Evolutionary conservation across 2,329 filamentous ascomycete genomes (phyloP), one percentile per base, ranked within the genome.

Genomic region (Fusarium oligoseptatum): DNA sequence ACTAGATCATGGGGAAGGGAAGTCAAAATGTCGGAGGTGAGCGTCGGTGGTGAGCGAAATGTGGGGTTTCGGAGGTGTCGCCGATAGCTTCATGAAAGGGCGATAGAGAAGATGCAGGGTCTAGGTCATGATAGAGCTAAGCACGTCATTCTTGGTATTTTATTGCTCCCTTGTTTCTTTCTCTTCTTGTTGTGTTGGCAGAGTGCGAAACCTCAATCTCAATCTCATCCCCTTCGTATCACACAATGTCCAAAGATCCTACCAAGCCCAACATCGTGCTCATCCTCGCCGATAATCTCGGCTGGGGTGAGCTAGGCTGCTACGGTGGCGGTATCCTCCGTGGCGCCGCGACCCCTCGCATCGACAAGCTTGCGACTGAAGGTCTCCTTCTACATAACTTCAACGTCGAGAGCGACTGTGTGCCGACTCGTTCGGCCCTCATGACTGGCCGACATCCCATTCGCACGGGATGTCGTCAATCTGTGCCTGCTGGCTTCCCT

Each of bases 381-480:
- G 81, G 81, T 6, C 73, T 83, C 0, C 68, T 82, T 1, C 52
- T 82, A 14, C 81, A 83, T 63, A 83, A 83, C 67, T 83, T 82
- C 76, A 83, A 83, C n/a, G 80, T 83, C 5, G 81, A 83, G 64
- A 82, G 81, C 61, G 81, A 83, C 37, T 83, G 81, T 15, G 81
- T 83, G 0, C 79, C 81, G 4, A 83, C 81, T 0, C 79, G 81
- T 0, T 82, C 81, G 0, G 81, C 81, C 0, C 60, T 83, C 6
- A 83, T 83, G 81, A 83, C 81, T 0, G 80, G 81, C 0, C 76
- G 82, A 0, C 81, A 82, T 52, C 82, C 82, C 2, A 82, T 83
- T 7, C 80, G 81, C 1, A 83, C 82, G 0, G 80, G 81, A 1
- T 83, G 81, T 17, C 76, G 76, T 0, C 82, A 83, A 27, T 82